Base-by-base conservation (phyloP, 345 rosid species). In the Syzygium aqueum region DNA sequence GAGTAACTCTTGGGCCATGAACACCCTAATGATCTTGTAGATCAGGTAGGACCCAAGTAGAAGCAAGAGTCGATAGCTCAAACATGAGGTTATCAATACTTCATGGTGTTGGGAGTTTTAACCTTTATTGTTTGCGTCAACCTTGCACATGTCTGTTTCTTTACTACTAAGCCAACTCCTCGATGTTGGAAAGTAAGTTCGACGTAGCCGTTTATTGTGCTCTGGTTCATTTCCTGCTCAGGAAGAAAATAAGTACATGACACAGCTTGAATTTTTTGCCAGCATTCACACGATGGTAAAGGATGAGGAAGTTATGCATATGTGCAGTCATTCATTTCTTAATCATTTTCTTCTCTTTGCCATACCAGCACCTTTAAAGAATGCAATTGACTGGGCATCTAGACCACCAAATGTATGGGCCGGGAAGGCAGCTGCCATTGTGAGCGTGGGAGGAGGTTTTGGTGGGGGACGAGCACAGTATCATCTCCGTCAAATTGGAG, bases 351-450 rank as follows among this genome's bases (percentile, higher is more conserved):
- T 73, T 73, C 49, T 30, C 30, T 57, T 21, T 37, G 49, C 2
- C 51, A 40, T 85, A 46, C 59, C 85, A 95, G 99, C 92, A 22
- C 94, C 96, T 49, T 86, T 96, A 87, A 97, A 97, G 94, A 97
- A 97, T 84, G 97, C 98, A 0, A 78, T 97, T 5, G 97, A 95
- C 77, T 95, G 99, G 97, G 97, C 94, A 22, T 97, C 99, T 59
- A 86, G 96, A 84, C 13, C 94, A 1, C 96, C 97, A 12, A 95
- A 97, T 59, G 95, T 92, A 54, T 95, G 96, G 94, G 97, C 93
- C n/a, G 97, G 91, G 49, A 97, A 96, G 92, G 98, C 98, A 25
- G 98, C 98, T 2, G 83, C 96, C 8, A 87, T 93, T 7, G 82
- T 83, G 52, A 95, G 96, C 53, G 90, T 93, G 7, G 95, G 92